These are phyloP conservation scores for Saccharomyces jurei DNA, from an alignment of 805 yeast species.

Conservation along the genomic window DNA sequence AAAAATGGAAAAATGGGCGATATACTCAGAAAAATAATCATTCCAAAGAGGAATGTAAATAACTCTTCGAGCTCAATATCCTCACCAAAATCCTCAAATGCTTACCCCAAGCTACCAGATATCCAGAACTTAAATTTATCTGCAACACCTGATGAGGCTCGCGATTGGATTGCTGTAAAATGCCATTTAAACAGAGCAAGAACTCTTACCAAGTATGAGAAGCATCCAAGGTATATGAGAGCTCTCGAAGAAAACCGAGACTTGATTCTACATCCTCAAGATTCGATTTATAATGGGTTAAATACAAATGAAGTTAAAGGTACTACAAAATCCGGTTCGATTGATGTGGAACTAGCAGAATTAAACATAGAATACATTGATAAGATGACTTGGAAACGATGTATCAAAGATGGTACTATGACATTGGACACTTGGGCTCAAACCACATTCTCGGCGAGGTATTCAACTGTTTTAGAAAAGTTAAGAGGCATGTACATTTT, in stretches of 20 bases:
- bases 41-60: slow-evolving; percentile 12
- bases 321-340: slow-evolving; percentile 22
- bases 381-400: slow-evolving; percentile 32
- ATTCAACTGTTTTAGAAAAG: slow-evolving; percentile 46
- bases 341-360: slow-evolving; percentile 27
- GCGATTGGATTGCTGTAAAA: slow-evolving; percentile 46
- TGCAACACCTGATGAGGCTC: slow-evolving; percentile 33
- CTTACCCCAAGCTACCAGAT: slow-evolving; percentile 27
- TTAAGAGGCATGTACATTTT: slow-evolving; percentile 58
- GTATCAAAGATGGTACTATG: slow-evolving; percentile 34
- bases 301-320: slow-evolving; percentile 41
- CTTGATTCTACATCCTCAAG: slow-evolving; percentile 55
- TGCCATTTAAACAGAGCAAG: slow-evolving; percentile 66
- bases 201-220: slow-evolving; percentile 59
- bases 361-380: slow-evolving; percentile 38
- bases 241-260: slow-evolving; percentile 53
- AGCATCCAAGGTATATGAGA: slow-evolving; percentile 59
- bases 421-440: slow-evolving; percentile 49
- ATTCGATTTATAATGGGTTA: slow-evolving; percentile 35
- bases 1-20: slow-evolving; percentile 23
- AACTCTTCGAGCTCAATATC: background rate
- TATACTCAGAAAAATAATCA: slow-evolving; percentile 27
- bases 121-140: slow-evolving; percentile 18
- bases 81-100: slow-evolving; percentile 1
- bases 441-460: slow-evolving; percentile 45